Evolutionary conservation across 2,329 filamentous ascomycete genomes (phyloP), one percentile per base, ranked within the genome.

Genomic region (Lizonia empirigonia): DNA sequence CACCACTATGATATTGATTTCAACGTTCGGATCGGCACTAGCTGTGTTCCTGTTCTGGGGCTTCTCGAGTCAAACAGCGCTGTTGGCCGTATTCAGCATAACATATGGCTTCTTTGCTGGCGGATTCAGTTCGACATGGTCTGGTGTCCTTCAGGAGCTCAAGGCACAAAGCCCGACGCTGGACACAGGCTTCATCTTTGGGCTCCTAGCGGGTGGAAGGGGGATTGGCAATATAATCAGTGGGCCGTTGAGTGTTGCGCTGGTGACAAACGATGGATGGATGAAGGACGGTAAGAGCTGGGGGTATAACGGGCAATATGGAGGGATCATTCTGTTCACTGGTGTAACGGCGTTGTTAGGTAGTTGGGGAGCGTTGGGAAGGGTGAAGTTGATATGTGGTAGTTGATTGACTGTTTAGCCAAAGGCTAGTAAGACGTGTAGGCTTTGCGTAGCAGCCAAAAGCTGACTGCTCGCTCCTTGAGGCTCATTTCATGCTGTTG

Each of bases 211-310:
- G 15, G 73, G 73, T 7, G 79, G 78, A 0, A 73, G 78, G 27
- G 80, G 78, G 0, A 72, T 82, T 29, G 80, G 80, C 2, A 78
- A 76, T 61, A 73, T 82, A 5, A 71, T 78, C 3, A 74, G 71
- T 50, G 80, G 80, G 3, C 79, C 80, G 0, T 55, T 82, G 46
- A 81, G 78, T 52, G 78, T 78, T 39, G 72, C 65, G 16, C 52
- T 78, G 37, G 44, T 77, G n/a, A 47, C 49, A 1, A 44, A 27
- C 12, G 27, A 47, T 27, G 49, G 44, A n/a, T 47, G 49, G 49
- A 38, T 29, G 58, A 47, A 20, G 27, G 40, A 41, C 16, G 16
- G 44, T 62, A 9, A 59, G 70, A 20, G 66, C 62, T 15, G 61
- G 54, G 2, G 62, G 62, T 32, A 74, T 64, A 10, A 77, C 74